These are phyloP conservation scores for Epichloe brachyelytri DNA, from an alignment of 2,329 filamentous ascomycete species.

Conservation along the genomic window DNA sequence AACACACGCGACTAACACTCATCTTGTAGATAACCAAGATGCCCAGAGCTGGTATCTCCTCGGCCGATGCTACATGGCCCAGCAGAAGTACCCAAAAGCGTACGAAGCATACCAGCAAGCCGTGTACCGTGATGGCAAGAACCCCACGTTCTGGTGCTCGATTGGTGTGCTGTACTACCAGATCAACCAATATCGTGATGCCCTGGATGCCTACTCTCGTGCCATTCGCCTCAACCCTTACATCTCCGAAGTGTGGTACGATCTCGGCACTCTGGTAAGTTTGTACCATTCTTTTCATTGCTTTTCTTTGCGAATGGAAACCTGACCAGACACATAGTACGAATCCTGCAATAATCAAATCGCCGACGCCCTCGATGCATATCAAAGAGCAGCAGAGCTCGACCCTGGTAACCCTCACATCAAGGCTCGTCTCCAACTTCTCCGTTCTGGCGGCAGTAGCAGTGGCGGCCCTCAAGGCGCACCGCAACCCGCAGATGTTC, in stretches of 20 bases:
- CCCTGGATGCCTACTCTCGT: constrained; percentile 90
- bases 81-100: constrained; percentile 96
- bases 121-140: constrained; percentile 92
- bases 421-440: constrained; percentile 81
- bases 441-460: constrained; percentile 67
- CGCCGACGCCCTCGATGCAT: constrained; percentile 88
- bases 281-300: constrained; percentile 21
- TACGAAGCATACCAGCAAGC: constrained; percentile 98
- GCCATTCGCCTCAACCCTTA: constrained; percentile 94
- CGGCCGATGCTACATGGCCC: constrained; percentile 97
- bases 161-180: constrained; percentile 98
- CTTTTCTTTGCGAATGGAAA: background rate
- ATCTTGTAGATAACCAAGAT: constrained; percentile 67
- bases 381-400: constrained; percentile 85
- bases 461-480: constrained; percentile 60
- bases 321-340: constrained; percentile 44
- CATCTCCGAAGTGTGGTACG: constrained; percentile 99
- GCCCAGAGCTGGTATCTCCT: constrained; percentile 98
- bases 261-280: constrained; percentile 79
- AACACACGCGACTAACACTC: background rate
- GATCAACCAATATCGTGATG: constrained; percentile 98
- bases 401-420: constrained; percentile 91
- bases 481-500: constrained; percentile 89
- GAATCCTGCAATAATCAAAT: constrained; percentile 99
- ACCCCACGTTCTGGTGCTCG: constrained; percentile 98